A percentile compares a stretch with the other conserved stretches of the same genome.
phyloP scores from a whole-genome alignment of 2,329 filamentous ascomycete genomes.

The Byssoonygena ceratinophila region DNA sequence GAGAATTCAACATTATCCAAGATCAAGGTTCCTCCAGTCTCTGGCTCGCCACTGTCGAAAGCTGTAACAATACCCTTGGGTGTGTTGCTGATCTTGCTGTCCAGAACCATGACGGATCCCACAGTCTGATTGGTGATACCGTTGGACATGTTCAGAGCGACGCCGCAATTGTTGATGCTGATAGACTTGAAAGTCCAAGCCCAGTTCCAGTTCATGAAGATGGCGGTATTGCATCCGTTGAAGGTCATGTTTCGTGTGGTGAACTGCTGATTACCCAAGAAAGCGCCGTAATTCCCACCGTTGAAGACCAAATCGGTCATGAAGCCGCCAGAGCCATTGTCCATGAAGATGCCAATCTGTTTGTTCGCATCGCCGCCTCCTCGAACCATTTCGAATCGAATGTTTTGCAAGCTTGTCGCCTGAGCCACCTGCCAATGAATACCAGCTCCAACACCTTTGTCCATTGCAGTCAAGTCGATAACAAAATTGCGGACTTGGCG shows the following conservation, averaged over 20 bases:
- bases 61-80: constrained; percentile 65
- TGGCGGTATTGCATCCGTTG: constrained; percentile 68
- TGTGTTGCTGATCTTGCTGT: constrained; percentile 68
- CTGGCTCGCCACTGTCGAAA: constrained; percentile 52
- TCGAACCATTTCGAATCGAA: constrained; percentile 66
- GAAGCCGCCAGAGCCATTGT: constrained; percentile 75
- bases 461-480: constrained; percentile 60
- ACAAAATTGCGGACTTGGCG: constrained; percentile 72
- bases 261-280: constrained; percentile 79
- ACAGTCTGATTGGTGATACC: constrained; percentile 59
- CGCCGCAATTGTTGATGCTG: constrained; percentile 59
- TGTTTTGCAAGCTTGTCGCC: constrained; percentile 69
- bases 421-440: constrained; percentile 84
- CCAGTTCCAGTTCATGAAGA: constrained; percentile 92
- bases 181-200: constrained; percentile 69
- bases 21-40: constrained; percentile 70
- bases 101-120: constrained; percentile 72
- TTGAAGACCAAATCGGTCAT: constrained; percentile 77
- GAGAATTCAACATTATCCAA: constrained; percentile 83
- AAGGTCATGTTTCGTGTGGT: constrained; percentile 74
- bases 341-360: constrained; percentile 72
- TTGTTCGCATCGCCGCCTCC: constrained; percentile 54
- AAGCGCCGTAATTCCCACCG: constrained; percentile 66
- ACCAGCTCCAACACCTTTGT: constrained; percentile 49
- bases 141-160: constrained; percentile 69